Percentiles rank a stretch among this genome's conserved stretches.
These are phyloP conservation scores for Rhodomyrtus psidioides DNA, from an alignment of 441 rosid species.

Conservation along the genomic window DNA sequence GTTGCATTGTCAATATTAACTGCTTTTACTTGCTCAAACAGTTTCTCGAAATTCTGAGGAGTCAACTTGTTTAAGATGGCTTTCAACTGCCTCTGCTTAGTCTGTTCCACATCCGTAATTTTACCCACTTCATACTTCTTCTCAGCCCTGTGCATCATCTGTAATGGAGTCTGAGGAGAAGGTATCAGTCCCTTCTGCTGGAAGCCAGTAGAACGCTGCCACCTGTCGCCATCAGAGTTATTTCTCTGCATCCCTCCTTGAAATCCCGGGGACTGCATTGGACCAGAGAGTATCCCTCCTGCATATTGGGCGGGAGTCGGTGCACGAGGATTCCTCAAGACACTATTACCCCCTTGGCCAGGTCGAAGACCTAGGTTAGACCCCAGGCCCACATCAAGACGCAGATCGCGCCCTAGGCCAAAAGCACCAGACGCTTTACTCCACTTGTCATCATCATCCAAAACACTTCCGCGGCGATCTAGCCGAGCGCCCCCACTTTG, in stretches of 20 bases:
- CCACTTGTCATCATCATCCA: constrained; percentile 77
- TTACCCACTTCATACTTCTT: constrained; percentile 86
- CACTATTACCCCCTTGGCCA: constrained; percentile 76
- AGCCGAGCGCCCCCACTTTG: constrained; percentile 48
- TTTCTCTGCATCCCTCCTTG: constrained; percentile 63
- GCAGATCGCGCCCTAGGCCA: constrained; percentile 46
- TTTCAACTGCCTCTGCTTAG: constrained; percentile 82
- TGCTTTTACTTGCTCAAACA: constrained; percentile 81
- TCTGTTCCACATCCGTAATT: constrained; percentile 64
- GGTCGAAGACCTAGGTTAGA: constrained; percentile 48
- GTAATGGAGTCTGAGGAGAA: constrained; percentile 76
- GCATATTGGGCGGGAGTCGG: constrained; percentile 36
- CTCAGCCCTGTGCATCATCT: constrained; percentile 89
- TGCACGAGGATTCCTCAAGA: constrained; percentile 56
- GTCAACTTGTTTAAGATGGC: constrained; percentile 90
- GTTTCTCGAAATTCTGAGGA: constrained; percentile 90
- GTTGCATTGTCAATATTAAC: constrained; percentile 71
- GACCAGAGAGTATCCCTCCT: constrained; percentile 68
- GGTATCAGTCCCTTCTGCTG: constrained; percentile 80
- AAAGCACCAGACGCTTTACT: constrained; percentile 37
- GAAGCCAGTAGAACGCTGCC: constrained; percentile 72
- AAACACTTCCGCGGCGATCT: constrained; percentile 60
- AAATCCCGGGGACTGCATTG: constrained; percentile 57
- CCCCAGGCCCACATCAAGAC: constrained; percentile 39
- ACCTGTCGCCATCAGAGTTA: constrained; percentile 65